Conservation (phyloP, 2,329 filamentous ascomycete genomes). For the Phoma sp. region DNA sequence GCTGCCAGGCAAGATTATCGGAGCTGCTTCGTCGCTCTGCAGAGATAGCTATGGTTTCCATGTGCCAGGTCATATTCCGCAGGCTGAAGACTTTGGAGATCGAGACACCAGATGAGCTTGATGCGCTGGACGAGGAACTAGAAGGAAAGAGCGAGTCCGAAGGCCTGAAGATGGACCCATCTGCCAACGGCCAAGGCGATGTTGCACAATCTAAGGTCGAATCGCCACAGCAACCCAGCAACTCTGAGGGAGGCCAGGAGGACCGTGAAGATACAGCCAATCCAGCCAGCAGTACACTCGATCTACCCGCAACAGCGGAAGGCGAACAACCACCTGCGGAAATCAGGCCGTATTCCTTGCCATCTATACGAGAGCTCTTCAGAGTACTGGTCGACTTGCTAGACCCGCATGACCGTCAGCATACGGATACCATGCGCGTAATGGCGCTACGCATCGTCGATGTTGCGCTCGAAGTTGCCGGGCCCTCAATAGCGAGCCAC, state of each 20-base stretch:
- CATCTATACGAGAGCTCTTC: conserved; percentile 93
- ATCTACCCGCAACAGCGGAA: conserved; percentile 51
- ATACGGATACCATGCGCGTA: conserved; percentile 93
- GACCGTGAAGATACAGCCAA: conserved; percentile 49
- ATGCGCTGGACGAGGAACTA: conserved; percentile 70
- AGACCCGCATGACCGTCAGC: conserved; percentile 89
- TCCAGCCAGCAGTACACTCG: conserved; percentile 53
- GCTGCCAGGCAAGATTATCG: conserved; percentile 90
- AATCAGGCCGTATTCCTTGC: conserved; percentile 88
- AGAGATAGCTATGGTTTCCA: conserved; percentile 96
- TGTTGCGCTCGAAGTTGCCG: conserved; percentile 93
- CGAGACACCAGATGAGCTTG: conserved; percentile 72
- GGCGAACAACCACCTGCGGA: conserved; percentile 59
- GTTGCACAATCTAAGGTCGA: conserved; percentile 44
- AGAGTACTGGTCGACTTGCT: conserved; percentile 91
- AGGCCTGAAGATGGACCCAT: conserved; percentile 83
- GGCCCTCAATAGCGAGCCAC: conserved; percentile 92
- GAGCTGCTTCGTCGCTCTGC: conserved; percentile 89
- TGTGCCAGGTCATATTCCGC: conserved; percentile 99
- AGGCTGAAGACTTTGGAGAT: conserved; percentile 86
- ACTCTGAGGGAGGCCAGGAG: conserved; percentile 43
- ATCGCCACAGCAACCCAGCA: conserved; percentile 42
- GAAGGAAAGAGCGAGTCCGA: conserved; percentile 70
- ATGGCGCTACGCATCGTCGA: conserved; percentile 98
- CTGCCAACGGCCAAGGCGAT: conserved; percentile 69